Percentiles rank a stretch among this genome's conserved stretches.
phyloP scores from a whole-genome alignment of 2,329 filamentous ascomycete species.

The Biscogniauxia mediterranea region DNA sequence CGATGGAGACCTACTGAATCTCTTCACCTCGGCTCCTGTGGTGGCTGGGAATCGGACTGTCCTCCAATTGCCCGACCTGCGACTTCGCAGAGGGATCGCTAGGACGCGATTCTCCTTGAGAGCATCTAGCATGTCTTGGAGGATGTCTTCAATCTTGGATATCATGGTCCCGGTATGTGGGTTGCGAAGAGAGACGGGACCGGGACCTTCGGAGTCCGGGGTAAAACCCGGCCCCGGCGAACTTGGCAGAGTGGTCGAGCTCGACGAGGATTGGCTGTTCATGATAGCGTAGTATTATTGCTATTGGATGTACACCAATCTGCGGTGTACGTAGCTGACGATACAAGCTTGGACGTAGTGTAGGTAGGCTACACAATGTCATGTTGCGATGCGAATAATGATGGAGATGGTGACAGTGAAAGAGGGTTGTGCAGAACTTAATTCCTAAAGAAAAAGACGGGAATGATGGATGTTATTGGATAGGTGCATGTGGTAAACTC shows the following conservation, averaged over 20 bases:
- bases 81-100: slow-evolving; percentile 45
- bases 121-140: slow-evolving; percentile 50
- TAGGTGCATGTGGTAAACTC: too few species aligned
- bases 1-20: slow-evolving; percentile 30
- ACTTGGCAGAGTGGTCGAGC: not conserved
- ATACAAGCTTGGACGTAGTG: too few species aligned
- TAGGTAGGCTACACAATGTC: not conserved
- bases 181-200: not conserved
- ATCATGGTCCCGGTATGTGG: slow-evolving; percentile 37
- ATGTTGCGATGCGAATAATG: not conserved
- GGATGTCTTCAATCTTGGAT: slow-evolving; percentile 53
- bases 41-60: slow-evolving; percentile 25
- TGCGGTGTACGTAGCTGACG: too few species aligned
- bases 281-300: not conserved
- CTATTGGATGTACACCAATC: too few species aligned
- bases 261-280: slow-evolving; percentile 1
- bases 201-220: not conserved
- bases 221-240: not conserved
- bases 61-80: slow-evolving; percentile 24
- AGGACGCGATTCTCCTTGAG: slow-evolving; percentile 45
- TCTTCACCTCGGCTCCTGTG: slow-evolving; percentile 21
- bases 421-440: too few species aligned
- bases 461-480: too few species aligned
- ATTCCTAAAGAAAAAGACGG: too few species aligned
- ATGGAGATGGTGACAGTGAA: not conserved